These are phyloP conservation scores for Rhodotorula sp. DNA, from an alignment of 1,284 basidiomycete species.

Conservation along the genomic window DNA sequence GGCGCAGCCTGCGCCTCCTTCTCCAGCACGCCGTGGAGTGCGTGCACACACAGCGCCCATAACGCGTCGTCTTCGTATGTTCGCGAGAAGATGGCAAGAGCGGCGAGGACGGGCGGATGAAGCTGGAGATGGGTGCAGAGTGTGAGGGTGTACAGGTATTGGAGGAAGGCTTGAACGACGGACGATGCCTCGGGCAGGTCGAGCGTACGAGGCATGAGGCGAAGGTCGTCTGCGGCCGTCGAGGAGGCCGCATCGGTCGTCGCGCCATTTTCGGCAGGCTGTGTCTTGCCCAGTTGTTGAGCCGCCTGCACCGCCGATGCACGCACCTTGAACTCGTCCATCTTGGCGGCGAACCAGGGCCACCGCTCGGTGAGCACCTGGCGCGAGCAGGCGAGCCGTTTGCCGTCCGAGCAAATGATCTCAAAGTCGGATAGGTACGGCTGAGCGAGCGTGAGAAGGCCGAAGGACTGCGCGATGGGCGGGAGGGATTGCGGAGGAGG, in stretches of 20 bases:
- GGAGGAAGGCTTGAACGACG: constrained; percentile 80
- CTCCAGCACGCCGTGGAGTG: constrained; percentile 75
- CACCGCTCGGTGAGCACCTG: constrained; percentile 79
- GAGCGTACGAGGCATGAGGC: constrained; percentile 73
- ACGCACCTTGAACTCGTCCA: constrained; percentile 35
- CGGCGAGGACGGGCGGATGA: constrained; percentile 80
- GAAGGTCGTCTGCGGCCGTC: constrained; percentile 57
- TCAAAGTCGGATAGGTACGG: constrained; percentile 74
- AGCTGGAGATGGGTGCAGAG: constrained; percentile 86
- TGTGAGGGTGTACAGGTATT: constrained; percentile 86
- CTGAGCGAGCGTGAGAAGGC: constrained; percentile 33
- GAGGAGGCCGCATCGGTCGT: background rate
- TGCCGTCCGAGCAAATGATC: constrained; percentile 84
- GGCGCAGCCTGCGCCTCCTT: constrained; percentile 25
- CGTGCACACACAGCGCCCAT: constrained; percentile 76
- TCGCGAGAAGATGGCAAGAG: constrained; percentile 77
- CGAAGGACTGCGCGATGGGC: constrained; percentile 49
- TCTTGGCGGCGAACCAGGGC: constrained; percentile 84
- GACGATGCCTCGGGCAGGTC: constrained; percentile 84
- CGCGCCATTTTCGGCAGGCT: background rate
- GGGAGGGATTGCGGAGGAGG: constrained; percentile 64
- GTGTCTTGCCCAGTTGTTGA: constrained; percentile 4
- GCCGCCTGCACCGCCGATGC: constrained; percentile 18
- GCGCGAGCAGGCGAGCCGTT: constrained; percentile 75
- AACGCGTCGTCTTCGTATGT: constrained; percentile 78